A percentile compares a stretch with the other conserved stretches of the same genome.
phyloP scores from a whole-genome alignment of 805 yeast genomes.

The Nakazawaea ernobii region DNA sequence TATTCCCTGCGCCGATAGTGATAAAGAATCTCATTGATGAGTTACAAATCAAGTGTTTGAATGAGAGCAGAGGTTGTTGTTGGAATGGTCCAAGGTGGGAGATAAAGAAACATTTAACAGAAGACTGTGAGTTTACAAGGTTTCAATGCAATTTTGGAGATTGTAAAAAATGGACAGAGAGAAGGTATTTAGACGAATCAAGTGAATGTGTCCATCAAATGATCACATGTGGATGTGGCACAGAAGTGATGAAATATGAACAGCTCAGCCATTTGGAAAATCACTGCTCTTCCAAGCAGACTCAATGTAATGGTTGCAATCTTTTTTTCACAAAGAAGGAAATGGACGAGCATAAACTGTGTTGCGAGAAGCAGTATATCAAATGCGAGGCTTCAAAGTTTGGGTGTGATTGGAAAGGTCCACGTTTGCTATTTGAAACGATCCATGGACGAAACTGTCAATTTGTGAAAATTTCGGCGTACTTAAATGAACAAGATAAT shows the following conservation, averaged over 20 bases:
- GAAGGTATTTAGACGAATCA: slow-evolving; percentile 13
- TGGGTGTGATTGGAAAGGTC: slow-evolving; percentile 46
- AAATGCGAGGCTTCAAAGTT: slow-evolving; percentile 41
- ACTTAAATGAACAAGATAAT: slow-evolving; percentile 21
- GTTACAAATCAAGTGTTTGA: slow-evolving; percentile 49
- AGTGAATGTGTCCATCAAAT: slow-evolving; percentile 33
- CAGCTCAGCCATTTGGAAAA: slow-evolving; percentile 29
- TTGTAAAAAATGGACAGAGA: slow-evolving; percentile 13
- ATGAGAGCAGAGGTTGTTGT: slow-evolving; percentile 45
- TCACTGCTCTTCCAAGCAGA: slow-evolving; percentile 34
- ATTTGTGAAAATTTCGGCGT: slow-evolving; percentile 20
- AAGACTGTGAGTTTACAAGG: slow-evolving; percentile 32
- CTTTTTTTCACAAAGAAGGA: slow-evolving; percentile 33
- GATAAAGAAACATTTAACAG: slow-evolving; percentile 41
- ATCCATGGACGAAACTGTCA: slow-evolving; percentile 25
- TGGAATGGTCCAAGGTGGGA: slow-evolving; percentile 59
- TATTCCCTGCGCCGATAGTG: slow-evolving; percentile 50
- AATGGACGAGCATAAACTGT: slow-evolving; percentile 33
- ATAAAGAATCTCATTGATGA: slow-evolving; percentile 59
- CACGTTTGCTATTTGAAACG: slow-evolving; percentile 21
- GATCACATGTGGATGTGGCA: slow-evolving; percentile 33
- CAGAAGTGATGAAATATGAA: slow-evolving; percentile 22
- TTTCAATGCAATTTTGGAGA: slow-evolving; percentile 27
- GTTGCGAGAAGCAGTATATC: slow-evolving; percentile 34
- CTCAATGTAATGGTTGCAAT: slow-evolving; percentile 34